Evolutionary conservation across 345 rosid species (phyloP), one percentile per base, ranked within the genome.

Genomic region (Salix dunnii): DNA sequence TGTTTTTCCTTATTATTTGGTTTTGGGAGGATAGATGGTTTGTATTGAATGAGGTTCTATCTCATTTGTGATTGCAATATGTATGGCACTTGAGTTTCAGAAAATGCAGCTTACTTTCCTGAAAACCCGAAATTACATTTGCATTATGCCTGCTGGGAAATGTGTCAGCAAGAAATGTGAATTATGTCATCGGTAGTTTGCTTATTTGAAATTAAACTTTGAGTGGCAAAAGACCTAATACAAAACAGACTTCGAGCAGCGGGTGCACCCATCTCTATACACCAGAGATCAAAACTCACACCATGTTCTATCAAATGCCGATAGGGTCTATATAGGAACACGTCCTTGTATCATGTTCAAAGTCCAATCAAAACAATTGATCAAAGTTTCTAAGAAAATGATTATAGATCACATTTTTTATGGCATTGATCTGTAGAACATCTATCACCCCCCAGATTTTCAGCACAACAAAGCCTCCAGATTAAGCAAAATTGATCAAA

Each of bases 401-500:
- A 58, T 58, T 58, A 58, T n/a, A 58, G 63, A 58, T 58, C 28
- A 58, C 63, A n/a, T 58, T 25, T 9, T 58, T 25, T 6, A 58
- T 11, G 10, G 11, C 63, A 58, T 58, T 23, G 63, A 58, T 9
- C 28, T 58, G 16, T 9, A 58, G 4, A 58, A 58, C 63, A 58
- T n/a, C 28, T 58, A 10, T 64, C n/a, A 6, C 5, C 38, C n/a
- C 60, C 27, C 20, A 65, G n/a, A 49, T 55, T 30, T 27, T n/a
- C 73, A 46, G 48, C 68, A 55, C 7, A 63, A 58, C 49, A 74
- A 36, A 7, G 49, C 51, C 74, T 55, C 11, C 5, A 35, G 64
- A 40, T 74, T 53, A 72, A 79, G 75, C 67, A 72, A 70, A 79
- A 49, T 23, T 46, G 27, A 72, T 65, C 49, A 73, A 25, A 71